phyloP scores from a whole-genome alignment of 1,284 basidiomycete species.

The Salmacisia buchloeana region DNA sequence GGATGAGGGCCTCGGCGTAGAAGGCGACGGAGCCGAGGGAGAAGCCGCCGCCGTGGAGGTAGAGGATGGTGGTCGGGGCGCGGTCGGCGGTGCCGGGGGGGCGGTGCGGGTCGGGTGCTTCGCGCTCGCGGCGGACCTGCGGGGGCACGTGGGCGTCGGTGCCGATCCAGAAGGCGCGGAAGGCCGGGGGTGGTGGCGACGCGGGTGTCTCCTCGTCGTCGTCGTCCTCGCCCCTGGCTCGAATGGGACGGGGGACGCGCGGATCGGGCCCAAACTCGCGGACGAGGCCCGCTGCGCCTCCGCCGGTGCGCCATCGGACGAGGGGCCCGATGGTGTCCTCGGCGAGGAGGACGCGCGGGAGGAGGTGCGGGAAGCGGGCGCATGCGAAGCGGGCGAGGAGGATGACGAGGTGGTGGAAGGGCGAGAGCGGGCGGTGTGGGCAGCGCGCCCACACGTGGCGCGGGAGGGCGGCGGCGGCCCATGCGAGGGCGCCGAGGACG shows the following conservation, averaged over 20 bases:
- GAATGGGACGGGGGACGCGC: constrained; percentile 6
- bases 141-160: constrained; percentile 20
- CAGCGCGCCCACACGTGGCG: background rate
- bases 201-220: constrained; percentile 5
- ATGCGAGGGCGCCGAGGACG: constrained; percentile 26
- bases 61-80: constrained; percentile 36
- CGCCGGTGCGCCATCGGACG: constrained; percentile 46
- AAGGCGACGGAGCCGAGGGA: constrained; percentile 47
- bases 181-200: constrained; percentile 12
- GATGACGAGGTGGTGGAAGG: constrained; percentile 42
- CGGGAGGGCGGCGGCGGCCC: background rate
- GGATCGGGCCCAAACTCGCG: constrained; percentile 11
- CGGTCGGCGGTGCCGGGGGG: background rate
- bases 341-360: constrained; percentile 44
- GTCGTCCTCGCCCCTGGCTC: background rate
- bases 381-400: constrained; percentile 41
- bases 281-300: constrained; percentile 18
- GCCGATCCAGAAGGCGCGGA: constrained; percentile 45
- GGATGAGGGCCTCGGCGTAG: constrained; percentile 46
- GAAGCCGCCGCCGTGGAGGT: constrained; percentile 49
- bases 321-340: constrained; percentile 46
- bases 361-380: constrained; percentile 40
- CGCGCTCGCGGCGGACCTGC: constrained; percentile 11
- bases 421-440: constrained; percentile 25
- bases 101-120: background rate